Conservation (phyloP, 352 stramenopile species). For the Phytophthora ramorum region DNA sequence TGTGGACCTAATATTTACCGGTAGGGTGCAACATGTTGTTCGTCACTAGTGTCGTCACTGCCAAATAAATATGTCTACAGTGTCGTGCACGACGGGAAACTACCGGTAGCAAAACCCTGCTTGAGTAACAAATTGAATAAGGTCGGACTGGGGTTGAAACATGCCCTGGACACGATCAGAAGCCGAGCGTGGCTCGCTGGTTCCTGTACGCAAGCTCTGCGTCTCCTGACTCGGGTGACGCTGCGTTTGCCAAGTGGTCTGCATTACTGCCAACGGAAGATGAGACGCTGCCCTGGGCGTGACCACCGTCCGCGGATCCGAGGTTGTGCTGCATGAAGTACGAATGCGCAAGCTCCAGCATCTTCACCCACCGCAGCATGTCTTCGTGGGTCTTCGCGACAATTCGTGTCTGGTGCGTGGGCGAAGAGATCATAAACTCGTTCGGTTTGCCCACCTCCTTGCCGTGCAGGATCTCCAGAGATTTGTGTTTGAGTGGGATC, state of each 20-base stretch:
- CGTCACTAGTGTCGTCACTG: constrained; percentile 14
- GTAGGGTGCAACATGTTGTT: neutral
- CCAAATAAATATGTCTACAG: neutral
- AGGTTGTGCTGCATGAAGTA: constrained; percentile 55
- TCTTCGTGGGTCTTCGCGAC: constrained; percentile 74
- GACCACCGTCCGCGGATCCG: constrained; percentile 36
- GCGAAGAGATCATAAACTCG: constrained; percentile 82
- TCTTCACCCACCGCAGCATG: constrained; percentile 76
- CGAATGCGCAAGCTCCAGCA: constrained; percentile 58
- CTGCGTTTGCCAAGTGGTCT: constrained; percentile 29
- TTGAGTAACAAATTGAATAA: constrained; percentile 31
- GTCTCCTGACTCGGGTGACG: constrained; percentile 33
- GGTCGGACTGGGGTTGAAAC: constrained; percentile 7
- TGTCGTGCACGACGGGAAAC: no score
- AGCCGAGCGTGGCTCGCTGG: constrained; percentile 71
- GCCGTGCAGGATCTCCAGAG: constrained; percentile 75
- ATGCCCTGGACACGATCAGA: constrained; percentile 39
- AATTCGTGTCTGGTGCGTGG: constrained; percentile 79
- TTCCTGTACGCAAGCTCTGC: constrained; percentile 50
- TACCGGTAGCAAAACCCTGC: constrained; percentile 34
- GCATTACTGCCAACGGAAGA: constrained; percentile 33
- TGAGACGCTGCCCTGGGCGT: constrained; percentile 24
- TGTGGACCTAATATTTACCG: neutral
- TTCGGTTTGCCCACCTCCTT: constrained; percentile 72
- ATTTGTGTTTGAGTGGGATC: constrained; percentile 70